Conservation (phyloP, 495 filamentous ascomycete genomes). For the Neurospora sp. region DNA sequence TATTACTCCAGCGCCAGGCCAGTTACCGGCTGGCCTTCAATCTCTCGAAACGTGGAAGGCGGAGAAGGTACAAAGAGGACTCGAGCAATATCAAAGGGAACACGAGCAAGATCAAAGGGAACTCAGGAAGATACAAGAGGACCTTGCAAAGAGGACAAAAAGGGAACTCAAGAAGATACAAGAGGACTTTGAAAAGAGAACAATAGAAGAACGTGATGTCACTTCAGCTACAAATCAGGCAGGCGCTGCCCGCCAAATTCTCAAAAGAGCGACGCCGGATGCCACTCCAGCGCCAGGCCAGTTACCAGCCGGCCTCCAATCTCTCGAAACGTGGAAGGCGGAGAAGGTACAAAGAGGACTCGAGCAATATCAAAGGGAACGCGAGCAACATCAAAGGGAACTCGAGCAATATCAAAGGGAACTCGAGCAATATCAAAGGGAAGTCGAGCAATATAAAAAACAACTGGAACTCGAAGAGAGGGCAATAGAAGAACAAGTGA, state of each 20-base stretch:
- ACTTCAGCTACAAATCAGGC: not conserved
- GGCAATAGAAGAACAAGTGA: not conserved
- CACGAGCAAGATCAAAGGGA: not conserved
- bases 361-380: not conserved
- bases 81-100: not conserved
- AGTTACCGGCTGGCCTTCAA: not conserved
- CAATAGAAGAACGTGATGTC: not conserved
- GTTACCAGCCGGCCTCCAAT: not conserved
- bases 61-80: not conserved
- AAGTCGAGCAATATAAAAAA: too few relatives aligned
- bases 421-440: not conserved
- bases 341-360: not conserved
- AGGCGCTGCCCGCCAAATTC: not conserved
- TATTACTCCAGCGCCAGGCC: not conserved
- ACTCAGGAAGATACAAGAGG: not conserved
- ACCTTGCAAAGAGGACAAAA: not conserved
- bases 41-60: too few relatives aligned
- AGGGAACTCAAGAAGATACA: not conserved
- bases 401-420: not conserved
- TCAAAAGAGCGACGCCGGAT: not conserved
- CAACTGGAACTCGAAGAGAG: not conserved
- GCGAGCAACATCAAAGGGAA: too few relatives aligned
- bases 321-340: not conserved
- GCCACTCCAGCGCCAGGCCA: not conserved
- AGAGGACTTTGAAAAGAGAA: not conserved